Conservation (phyloP, 371 early-diverging fungal species). For the Rhizopus stolonifer region DNA sequence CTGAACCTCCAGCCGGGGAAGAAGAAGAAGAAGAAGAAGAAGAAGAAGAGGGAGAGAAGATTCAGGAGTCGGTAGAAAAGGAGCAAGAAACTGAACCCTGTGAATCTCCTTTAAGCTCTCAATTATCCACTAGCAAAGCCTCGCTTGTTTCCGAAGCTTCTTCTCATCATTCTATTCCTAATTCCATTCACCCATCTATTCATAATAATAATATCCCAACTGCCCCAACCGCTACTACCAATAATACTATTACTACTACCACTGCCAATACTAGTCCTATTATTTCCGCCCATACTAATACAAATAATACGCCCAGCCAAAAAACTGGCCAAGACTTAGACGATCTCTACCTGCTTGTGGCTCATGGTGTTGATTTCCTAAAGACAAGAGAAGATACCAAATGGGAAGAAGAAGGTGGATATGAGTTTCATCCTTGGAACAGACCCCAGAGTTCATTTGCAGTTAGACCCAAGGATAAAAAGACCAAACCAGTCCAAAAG, state of each 20-base stretch:
- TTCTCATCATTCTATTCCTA: neutral
- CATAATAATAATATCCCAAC: neutral
- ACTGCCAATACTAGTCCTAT: slow-evolving; percentile 2
- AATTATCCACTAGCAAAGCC: neutral
- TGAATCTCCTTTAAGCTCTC: neutral
- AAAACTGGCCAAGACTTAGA: slow-evolving; percentile 21
- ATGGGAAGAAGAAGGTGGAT: slow-evolving; percentile 53
- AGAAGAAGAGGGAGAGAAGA: too few relatives aligned
- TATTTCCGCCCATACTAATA: too few relatives aligned
- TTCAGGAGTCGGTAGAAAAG: neutral
- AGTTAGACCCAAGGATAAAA: slow-evolving; percentile 17
- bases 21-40: neutral
- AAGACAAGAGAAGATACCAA: slow-evolving; percentile 37
- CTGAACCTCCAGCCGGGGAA: neutral
- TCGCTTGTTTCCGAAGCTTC: neutral
- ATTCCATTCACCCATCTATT: neutral
- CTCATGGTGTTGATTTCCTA: slow-evolving; percentile 51
- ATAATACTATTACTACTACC: neutral
- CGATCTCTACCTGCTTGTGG: slow-evolving; percentile 36
- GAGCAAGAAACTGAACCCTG: too few relatives aligned
- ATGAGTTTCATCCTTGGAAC: slow-evolving; percentile 54
- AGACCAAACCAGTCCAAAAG: neutral
- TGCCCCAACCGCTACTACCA: too few relatives aligned
- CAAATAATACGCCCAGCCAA: too few relatives aligned
- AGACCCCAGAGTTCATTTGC: slow-evolving; percentile 46